phyloP scores from a whole-genome alignment of 768 basidiomycete genomes.

The Ramaria rubella region DNA sequence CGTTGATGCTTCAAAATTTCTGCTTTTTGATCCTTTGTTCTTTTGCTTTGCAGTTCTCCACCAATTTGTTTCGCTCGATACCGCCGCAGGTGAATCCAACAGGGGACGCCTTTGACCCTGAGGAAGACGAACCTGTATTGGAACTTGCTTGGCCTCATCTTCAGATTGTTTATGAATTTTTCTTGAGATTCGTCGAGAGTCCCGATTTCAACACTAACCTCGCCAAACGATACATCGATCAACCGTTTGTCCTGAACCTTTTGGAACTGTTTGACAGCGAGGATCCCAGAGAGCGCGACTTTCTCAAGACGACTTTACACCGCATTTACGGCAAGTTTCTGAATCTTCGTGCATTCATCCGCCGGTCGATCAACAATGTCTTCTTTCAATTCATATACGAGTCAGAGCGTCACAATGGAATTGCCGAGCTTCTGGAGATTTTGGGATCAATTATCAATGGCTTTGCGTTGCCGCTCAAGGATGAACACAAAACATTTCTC shows the following conservation, averaged over 20 bases:
- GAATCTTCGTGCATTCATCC: constrained; percentile 96
- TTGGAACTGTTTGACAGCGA: constrained; percentile 98
- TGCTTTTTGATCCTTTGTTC: constrained; percentile 12
- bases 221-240: constrained; percentile 97
- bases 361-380: constrained; percentile 98
- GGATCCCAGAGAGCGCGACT: constrained; percentile 97
- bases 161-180: constrained; percentile 99
- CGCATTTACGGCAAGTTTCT: constrained; percentile 99
- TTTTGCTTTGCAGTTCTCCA: constrained; percentile 67
- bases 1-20: neutral
- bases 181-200: constrained; percentile 96
- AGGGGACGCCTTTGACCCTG: constrained; percentile 98
- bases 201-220: constrained; percentile 98
- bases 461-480: constrained; percentile 94
- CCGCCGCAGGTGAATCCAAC: constrained; percentile 98
- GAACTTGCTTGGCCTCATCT: constrained; percentile 99
- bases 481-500: constrained; percentile 98
- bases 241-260: constrained; percentile 89
- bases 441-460: constrained; percentile 99
- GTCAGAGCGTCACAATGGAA: constrained; percentile 97
- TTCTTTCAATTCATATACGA: constrained; percentile 99
- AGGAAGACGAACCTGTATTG: constrained; percentile 98
- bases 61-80: constrained; percentile 98
- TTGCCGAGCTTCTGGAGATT: constrained; percentile 96
- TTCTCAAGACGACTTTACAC: constrained; percentile 97